These are phyloP conservation scores for Zea luxurians DNA, from an alignment of 176 grass and related monocot species.

Conservation along the genomic window DNA sequence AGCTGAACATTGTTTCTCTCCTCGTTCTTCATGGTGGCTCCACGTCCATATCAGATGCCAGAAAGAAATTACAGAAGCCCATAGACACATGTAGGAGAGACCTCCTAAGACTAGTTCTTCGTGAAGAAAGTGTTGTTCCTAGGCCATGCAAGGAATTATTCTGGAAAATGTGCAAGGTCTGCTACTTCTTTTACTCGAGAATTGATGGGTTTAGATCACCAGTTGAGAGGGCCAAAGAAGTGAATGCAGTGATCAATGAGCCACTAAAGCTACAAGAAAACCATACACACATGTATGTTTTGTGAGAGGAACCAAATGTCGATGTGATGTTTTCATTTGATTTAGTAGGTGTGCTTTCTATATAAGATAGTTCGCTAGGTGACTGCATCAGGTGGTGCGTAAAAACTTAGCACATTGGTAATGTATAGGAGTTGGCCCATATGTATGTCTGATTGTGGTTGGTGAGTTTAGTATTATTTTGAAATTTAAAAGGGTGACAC, in stretches of 20 bases:
- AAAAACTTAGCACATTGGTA: too few species aligned
- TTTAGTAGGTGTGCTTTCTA: background rate
- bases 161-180: constrained; percentile 77
- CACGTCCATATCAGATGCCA: constrained; percentile 31
- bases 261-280: background rate
- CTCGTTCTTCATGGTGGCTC: constrained; percentile 25
- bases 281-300: background rate
- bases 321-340: background rate
- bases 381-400: too few species aligned
- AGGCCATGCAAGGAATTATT: constrained; percentile 65
- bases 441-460: too few species aligned
- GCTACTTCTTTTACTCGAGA: constrained; percentile 49
- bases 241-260: constrained; percentile 38
- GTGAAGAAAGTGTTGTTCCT: constrained; percentile 48
- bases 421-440: too few species aligned
- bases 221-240: constrained; percentile 40
- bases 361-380: too few species aligned
- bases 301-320: background rate
- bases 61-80: constrained; percentile 6
- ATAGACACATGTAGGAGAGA: constrained; percentile 28
- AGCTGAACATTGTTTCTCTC: constrained; percentile 48
- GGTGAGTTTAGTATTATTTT: too few species aligned
- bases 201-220: constrained; percentile 55
- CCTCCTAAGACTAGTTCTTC: constrained; percentile 33
- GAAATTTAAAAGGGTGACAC: too few species aligned